Conservation (phyloP, 169 alveolate genomes). For the Perkinsus marinus region DNA sequence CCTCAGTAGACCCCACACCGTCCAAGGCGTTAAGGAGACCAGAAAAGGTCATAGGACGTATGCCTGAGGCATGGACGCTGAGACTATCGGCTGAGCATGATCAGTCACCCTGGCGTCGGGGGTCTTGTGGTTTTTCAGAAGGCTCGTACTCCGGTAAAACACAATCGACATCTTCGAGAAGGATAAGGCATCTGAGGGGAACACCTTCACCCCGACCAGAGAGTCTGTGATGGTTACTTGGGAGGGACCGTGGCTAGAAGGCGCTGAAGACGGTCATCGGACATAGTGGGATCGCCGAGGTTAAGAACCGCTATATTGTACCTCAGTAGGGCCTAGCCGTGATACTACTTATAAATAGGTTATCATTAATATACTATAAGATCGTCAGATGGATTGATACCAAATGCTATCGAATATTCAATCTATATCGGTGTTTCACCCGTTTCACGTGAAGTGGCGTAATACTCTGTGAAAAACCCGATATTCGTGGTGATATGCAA, state of each 20-base stretch:
- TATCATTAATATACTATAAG: background rate
- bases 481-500: too few relatives aligned
- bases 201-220: background rate
- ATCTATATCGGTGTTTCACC: too few relatives aligned
- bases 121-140: background rate
- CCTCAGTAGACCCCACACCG: conserved; percentile 58
- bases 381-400: too few relatives aligned
- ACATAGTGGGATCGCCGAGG: conserved; percentile 43
- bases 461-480: too few relatives aligned
- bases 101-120: background rate
- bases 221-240: conserved; percentile 15
- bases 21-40: conserved; percentile 67
- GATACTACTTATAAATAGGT: background rate
- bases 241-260: conserved; percentile 47
- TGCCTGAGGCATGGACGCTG: conserved; percentile 7
- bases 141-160: background rate
- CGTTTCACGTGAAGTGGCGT: too few relatives aligned
- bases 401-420: too few relatives aligned
- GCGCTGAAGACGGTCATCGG: conserved; percentile 54
- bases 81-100: background rate
- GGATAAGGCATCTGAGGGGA: conserved; percentile 21
- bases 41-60: conserved; percentile 51
- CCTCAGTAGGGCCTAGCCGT: conserved; percentile 8
- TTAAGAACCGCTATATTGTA: conserved; percentile 52
- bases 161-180: conserved; percentile 30